Conservation (phyloP, 495 filamentous ascomycete genomes). For the Gamarada debralockiae region DNA sequence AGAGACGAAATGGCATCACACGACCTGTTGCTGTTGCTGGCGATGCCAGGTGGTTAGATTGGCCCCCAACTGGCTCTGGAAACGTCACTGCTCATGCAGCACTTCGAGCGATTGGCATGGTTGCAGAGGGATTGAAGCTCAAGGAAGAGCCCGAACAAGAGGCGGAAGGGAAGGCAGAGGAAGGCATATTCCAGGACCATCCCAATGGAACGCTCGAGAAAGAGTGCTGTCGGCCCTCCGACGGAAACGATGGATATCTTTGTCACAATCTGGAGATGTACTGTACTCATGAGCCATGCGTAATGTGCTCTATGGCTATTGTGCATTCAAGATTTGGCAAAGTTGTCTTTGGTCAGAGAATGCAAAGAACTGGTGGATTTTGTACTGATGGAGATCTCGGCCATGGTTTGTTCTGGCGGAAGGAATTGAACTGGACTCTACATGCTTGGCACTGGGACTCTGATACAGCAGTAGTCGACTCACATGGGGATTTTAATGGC, state of each 20-base stretch:
- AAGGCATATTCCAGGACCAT: constrained; percentile 40
- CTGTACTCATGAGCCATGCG: constrained; percentile 88
- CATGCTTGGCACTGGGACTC: constrained; percentile 62
- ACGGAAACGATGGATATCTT: constrained; percentile 69
- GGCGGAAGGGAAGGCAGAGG: neutral
- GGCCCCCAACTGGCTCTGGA: constrained; percentile 36
- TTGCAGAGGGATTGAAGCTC: constrained; percentile 59
- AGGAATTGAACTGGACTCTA: constrained; percentile 91
- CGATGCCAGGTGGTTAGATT: constrained; percentile 62
- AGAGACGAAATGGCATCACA: constrained; percentile 43
- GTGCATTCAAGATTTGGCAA: constrained; percentile 84
- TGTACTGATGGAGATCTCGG: constrained; percentile 48
- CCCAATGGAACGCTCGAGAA: constrained; percentile 2
- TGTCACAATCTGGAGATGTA: constrained; percentile 90
- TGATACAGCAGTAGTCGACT: neutral
- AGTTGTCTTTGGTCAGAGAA: constrained; percentile 69
- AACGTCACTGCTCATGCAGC: constrained; percentile 79
- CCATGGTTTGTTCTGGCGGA: constrained; percentile 88
- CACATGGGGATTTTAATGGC: too few species aligned
- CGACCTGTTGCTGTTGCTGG: constrained; percentile 62
- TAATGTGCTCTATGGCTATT: constrained; percentile 95
- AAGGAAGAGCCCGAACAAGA: neutral
- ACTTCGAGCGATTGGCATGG: constrained; percentile 83
- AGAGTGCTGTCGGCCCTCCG: constrained; percentile 11
- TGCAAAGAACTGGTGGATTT: constrained; percentile 57